A percentile compares a stretch with the other conserved stretches of the same genome.
These are phyloP conservation scores for Ceratobasidium sp. DNA, from an alignment of 1,284 basidiomycete species.

Conservation along the genomic window DNA sequence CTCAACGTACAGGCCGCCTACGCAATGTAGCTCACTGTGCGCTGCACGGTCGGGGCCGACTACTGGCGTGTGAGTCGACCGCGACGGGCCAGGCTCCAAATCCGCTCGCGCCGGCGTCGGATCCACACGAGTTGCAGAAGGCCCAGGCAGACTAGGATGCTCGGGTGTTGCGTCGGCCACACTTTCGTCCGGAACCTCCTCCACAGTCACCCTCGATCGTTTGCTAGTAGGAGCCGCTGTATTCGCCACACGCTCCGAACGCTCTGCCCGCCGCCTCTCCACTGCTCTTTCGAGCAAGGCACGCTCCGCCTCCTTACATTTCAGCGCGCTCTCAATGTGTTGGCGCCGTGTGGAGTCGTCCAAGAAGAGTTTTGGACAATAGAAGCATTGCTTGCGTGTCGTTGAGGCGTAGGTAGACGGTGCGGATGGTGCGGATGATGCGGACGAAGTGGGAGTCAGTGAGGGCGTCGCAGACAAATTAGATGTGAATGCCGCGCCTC, in stretches of 20 bases:
- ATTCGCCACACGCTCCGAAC: no score
- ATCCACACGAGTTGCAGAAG: not conserved
- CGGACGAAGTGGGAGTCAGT: no score
- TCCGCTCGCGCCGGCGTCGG: not conserved
- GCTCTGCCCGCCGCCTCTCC: no score
- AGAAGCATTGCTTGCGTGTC: not conserved
- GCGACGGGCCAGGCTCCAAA: no score
- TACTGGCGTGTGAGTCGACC: not conserved
- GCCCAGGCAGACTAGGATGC: not conserved
- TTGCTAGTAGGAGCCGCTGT: not conserved
- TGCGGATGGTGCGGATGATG: not conserved
- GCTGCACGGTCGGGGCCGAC: no score
- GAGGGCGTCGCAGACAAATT: no score
- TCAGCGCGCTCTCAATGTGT: not conserved
- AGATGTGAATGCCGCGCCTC: no score
- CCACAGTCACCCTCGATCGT: not conserved
- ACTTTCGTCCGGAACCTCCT: not conserved
- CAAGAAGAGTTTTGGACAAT: not conserved
- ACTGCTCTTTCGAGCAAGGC: no score
- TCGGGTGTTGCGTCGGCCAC: not conserved
- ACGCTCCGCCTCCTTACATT: not conserved
- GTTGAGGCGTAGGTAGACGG: not conserved
- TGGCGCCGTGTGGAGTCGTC: not conserved
- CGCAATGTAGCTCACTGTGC: not conserved
- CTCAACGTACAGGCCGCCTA: not conserved